These are phyloP conservation scores for Coffea canephora DNA, from an alignment of 257 asterid species.

Conservation along the genomic window DNA sequence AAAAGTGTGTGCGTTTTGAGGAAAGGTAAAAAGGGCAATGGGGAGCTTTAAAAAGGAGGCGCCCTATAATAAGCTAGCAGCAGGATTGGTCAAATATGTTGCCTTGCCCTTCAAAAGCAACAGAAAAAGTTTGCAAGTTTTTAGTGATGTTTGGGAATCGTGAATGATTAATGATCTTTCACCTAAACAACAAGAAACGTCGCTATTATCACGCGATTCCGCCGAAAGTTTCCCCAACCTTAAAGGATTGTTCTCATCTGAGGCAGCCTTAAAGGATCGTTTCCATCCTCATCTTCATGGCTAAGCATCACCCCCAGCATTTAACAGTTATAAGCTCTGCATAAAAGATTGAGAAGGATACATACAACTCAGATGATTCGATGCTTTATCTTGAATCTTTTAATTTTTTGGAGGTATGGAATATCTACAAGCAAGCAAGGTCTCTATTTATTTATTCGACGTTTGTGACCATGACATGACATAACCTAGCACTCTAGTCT, in stretches of 20 bases:
- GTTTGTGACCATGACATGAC: conserved; percentile 6
- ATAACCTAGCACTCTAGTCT: neutral
- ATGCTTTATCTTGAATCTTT: neutral
- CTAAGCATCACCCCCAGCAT: neutral
- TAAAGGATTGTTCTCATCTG: neutral
- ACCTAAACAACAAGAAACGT: conserved; percentile 32
- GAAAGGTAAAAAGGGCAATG: conserved; percentile 6
- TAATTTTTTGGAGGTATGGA: neutral
- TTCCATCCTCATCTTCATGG: neutral
- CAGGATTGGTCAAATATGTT: conserved; percentile 14
- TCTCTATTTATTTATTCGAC: neutral
- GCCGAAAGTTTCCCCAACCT: conserved; percentile 30
- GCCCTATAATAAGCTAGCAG: neutral
- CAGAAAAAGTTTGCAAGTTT: conserved; percentile 1
- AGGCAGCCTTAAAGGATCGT: neutral
- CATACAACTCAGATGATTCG: neutral
- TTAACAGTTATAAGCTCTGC: neutral
- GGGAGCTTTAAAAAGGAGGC: conserved; percentile 15
- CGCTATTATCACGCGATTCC: conserved; percentile 47
- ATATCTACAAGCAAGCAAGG: neutral
- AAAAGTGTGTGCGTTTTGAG: neutral
- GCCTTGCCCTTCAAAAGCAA: conserved; percentile 6
- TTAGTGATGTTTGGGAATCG: conserved; percentile 16
- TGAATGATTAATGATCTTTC: conserved; percentile 20
- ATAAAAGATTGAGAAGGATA: neutral